Conservation (phyloP, 495 filamentous ascomycete genomes). For the Penicillium cosmopolitanum region DNA sequence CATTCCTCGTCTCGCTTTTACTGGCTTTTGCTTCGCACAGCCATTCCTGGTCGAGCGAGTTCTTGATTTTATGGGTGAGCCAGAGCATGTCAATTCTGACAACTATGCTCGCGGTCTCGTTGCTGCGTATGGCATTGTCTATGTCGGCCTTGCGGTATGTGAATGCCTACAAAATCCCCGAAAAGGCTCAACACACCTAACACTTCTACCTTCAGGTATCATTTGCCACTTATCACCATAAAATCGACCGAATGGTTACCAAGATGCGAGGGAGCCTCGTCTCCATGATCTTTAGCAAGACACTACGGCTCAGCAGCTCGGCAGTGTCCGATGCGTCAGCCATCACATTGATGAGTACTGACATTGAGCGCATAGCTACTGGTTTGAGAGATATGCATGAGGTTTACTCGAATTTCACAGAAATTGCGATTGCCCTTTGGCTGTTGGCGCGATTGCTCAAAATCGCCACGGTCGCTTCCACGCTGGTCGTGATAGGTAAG, state of each 20-base stretch:
- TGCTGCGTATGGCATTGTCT: conserved; percentile 59
- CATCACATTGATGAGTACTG: conserved; percentile 63
- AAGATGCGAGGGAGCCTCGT: conserved; percentile 58
- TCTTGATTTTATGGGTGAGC: conserved; percentile 43
- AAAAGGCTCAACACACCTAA: background rate
- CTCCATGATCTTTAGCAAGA: conserved; percentile 51
- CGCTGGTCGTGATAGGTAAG: conserved; percentile 50
- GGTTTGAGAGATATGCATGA: conserved; percentile 48
- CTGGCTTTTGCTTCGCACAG: conserved; percentile 61
- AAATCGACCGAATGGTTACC: conserved; percentile 51
- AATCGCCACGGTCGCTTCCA: conserved; percentile 45
- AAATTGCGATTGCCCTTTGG: conserved; percentile 56
- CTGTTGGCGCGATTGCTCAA: conserved; percentile 57
- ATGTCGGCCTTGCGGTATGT: conserved; percentile 54
- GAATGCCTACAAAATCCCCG: background rate
- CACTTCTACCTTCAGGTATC: conserved; percentile 24
- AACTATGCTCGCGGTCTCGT: conserved; percentile 58
- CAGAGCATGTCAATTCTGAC: conserved; percentile 27
- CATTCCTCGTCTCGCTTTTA: conserved; percentile 52
- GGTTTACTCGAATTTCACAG: conserved; percentile 52
- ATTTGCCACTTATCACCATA: conserved; percentile 52
- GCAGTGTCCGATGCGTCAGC: conserved; percentile 48
- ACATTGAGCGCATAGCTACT: conserved; percentile 49
- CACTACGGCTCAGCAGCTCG: conserved; percentile 41
- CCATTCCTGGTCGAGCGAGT: conserved; percentile 61